Evolutionary conservation across 805 yeast species (phyloP).

Genomic region (Sugiyamaella floridensis): DNA sequence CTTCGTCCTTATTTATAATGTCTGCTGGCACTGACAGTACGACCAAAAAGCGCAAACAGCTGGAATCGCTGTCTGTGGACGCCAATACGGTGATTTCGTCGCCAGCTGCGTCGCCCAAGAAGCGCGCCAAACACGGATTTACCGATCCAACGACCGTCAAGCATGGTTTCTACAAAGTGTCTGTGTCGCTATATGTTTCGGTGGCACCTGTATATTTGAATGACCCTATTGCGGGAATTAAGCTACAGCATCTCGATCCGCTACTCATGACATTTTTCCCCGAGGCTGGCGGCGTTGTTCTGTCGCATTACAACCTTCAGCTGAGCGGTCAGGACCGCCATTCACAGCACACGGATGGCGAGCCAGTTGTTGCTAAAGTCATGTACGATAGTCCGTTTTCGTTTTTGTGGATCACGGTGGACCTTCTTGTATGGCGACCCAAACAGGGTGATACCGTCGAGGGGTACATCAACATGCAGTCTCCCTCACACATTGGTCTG

Average conservation of each 20-base stretch:
- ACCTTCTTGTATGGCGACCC: slow-evolving; percentile 85
- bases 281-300: slow-evolving; percentile 71
- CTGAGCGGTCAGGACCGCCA: slow-evolving; percentile 37
- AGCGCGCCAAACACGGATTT: not conserved
- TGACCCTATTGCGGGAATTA: slow-evolving; percentile 70
- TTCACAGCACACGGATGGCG: slow-evolving; percentile 27
- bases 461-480: slow-evolving; percentile 85
- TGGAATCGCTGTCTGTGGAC: not conserved
- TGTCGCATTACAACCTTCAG: slow-evolving; percentile 65
- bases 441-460: slow-evolving; percentile 78
- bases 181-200: slow-evolving; percentile 66
- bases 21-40: not conserved
- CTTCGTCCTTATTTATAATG: not conserved
- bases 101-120: not conserved
- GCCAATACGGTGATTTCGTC: not conserved
- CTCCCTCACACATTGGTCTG: slow-evolving; percentile 90
- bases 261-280: slow-evolving; percentile 75
- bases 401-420: slow-evolving; percentile 79
- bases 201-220: slow-evolving; percentile 75
- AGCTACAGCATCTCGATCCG: slow-evolving; percentile 84
- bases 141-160: not conserved
- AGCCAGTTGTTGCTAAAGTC: slow-evolving; percentile 54
- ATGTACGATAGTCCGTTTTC: slow-evolving; percentile 80
- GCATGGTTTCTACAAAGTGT: slow-evolving; percentile 58
- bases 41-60: not conserved